Evolutionary conservation across 2,329 filamentous ascomycete genomes (phyloP).

Genomic region (Trichoderma koningiopsis): DNA sequence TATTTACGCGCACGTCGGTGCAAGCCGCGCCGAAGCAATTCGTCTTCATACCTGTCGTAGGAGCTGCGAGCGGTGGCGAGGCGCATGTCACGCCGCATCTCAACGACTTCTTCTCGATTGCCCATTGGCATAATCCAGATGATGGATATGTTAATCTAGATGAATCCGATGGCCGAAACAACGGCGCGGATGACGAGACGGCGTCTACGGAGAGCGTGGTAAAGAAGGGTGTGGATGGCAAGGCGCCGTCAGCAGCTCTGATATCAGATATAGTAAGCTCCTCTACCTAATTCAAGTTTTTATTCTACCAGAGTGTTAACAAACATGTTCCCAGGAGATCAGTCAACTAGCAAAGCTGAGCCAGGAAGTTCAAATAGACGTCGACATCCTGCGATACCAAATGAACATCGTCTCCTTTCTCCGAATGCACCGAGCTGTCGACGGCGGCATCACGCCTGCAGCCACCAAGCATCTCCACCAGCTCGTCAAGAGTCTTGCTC

Average conservation of each 20-base stretch:
- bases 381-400: constrained; percentile 81
- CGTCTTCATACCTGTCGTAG: constrained; percentile 75
- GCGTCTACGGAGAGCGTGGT: constrained; percentile 51
- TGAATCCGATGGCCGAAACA: constrained; percentile 46
- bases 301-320: constrained; percentile 6
- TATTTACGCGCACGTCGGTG: constrained; percentile 74
- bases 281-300: no score
- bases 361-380: constrained; percentile 62
- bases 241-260: constrained; percentile 35
- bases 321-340: constrained; percentile 51
- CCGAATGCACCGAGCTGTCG: constrained; percentile 82
- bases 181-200: constrained; percentile 35
- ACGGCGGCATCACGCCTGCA: constrained; percentile 72
- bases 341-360: constrained; percentile 61
- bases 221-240: constrained; percentile 37
- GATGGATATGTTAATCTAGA: constrained; percentile 78
- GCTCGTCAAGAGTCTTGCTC: constrained; percentile 72
- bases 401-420: constrained; percentile 88
- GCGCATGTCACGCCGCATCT: constrained; percentile 58
- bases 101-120: constrained; percentile 86
- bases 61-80: constrained; percentile 48
- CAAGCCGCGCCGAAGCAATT: constrained; percentile 77
- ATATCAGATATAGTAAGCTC: constrained; percentile 49
- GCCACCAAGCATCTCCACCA: constrained; percentile 77
- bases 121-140: constrained; percentile 75